Evolutionary conservation across 2,329 filamentous ascomycete species (phyloP).

Genomic region (Aspergillus oerlinghausenensis): DNA sequence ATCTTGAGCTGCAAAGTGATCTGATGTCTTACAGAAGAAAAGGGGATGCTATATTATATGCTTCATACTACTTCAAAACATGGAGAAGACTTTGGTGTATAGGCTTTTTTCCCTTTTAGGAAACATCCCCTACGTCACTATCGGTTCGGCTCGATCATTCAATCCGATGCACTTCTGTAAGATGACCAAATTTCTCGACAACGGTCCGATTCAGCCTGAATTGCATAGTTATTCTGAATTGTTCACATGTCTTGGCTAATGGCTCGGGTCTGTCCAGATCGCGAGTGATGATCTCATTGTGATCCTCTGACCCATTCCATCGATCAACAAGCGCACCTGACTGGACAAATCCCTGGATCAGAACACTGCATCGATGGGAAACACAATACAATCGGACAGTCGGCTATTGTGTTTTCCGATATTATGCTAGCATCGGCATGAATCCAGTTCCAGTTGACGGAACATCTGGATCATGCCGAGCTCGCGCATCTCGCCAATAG

Average conservation of each 20-base stretch:
- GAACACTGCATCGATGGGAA: not conserved
- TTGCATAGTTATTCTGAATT: not conserved
- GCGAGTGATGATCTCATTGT: constrained; percentile 7
- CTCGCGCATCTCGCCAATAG: not conserved
- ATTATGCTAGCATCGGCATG: not conserved
- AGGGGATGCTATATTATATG: not conserved
- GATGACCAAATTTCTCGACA: no score
- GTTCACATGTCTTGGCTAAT: not conserved
- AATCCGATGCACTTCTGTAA: not conserved
- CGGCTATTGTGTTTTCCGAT: not conserved
- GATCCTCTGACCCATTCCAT: not conserved
- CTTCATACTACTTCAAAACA: not conserved
- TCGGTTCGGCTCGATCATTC: not conserved
- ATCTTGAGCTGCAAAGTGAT: not conserved
- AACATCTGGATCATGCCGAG: not conserved
- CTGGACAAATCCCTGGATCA: not conserved
- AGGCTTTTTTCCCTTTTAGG: no score
- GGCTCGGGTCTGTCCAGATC: not conserved
- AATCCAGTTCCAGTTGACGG: not conserved
- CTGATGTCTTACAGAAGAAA: not conserved
- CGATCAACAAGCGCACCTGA: not conserved
- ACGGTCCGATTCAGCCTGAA: not conserved
- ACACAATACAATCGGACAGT: not conserved
- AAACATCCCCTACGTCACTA: not conserved
- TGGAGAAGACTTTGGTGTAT: not conserved